These are phyloP conservation scores for Arabidopsis arenosa DNA, from an alignment of 345 rosid species.

Conservation along the genomic window DNA sequence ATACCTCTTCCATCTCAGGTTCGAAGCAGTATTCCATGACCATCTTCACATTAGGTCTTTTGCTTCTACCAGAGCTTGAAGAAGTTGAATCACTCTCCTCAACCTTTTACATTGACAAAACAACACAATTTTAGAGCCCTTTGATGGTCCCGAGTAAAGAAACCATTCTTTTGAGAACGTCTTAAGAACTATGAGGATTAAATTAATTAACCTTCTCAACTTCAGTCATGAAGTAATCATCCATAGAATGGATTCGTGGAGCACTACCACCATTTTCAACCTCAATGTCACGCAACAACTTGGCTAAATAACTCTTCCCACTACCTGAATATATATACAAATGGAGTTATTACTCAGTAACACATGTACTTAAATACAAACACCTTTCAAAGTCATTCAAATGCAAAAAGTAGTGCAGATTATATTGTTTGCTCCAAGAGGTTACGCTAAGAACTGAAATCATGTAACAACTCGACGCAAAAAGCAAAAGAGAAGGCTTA, in stretches of 20 bases:
- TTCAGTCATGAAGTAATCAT: conserved; percentile 98
- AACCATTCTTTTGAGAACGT: not conserved
- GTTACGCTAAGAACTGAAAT: not conserved
- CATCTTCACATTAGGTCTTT: conserved; percentile 65
- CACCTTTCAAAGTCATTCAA: not conserved
- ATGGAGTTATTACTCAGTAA: not conserved
- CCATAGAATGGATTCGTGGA: conserved; percentile 98
- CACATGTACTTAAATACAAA: no score
- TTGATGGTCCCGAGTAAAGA: not conserved
- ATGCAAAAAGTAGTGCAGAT: conserved; percentile 14
- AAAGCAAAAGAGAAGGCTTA: conserved; percentile 8
- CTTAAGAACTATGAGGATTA: conserved; percentile 13
- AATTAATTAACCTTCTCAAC: conserved; percentile 74
- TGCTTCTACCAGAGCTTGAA: conserved; percentile 62
- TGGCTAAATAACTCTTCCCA: conserved; percentile 95
- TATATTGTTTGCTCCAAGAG: not conserved
- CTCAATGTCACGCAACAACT: conserved; percentile 86
- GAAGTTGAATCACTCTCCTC: conserved; percentile 76
- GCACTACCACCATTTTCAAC: conserved; percentile 86
- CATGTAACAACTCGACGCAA: not conserved
- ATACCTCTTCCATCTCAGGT: conserved; percentile 99
- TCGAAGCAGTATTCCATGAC: conserved; percentile 96
- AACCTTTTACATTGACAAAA: conserved; percentile 52
- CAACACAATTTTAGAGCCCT: conserved; percentile 25
- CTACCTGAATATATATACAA: conserved; percentile 59